phyloP scores from a whole-genome alignment of 1,139 yeast species.

The Pneumocystis canis region DNA sequence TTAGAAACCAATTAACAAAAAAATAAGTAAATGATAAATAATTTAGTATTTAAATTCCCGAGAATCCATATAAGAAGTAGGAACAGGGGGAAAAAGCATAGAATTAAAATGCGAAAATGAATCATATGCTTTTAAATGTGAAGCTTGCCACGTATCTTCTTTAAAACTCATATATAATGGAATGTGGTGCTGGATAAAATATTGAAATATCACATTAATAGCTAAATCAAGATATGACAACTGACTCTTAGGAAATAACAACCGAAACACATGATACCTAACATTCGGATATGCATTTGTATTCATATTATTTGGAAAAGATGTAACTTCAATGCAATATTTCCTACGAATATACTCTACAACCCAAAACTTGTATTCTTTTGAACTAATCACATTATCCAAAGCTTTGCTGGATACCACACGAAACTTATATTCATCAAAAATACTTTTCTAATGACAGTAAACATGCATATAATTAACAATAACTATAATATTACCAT shows the following conservation, averaged over 20 bases:
- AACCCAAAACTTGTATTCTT: not conserved
- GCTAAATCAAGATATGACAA: constrained; percentile 1
- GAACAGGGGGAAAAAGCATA: not conserved
- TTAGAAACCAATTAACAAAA: not conserved
- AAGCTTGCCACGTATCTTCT: not conserved
- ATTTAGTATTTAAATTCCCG: not conserved
- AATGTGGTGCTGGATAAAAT: not conserved
- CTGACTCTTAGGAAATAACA: not conserved
- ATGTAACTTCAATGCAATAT: not conserved
- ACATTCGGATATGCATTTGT: not conserved
- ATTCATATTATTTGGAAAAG: not conserved
- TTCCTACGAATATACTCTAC: not conserved
- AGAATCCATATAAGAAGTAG: not conserved
- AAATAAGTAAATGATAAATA: not conserved
- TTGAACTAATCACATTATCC: not conserved
- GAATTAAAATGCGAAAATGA: not conserved
- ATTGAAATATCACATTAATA: not conserved
- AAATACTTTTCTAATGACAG: not conserved
- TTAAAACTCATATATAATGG: not conserved
- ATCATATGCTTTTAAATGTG: not conserved
- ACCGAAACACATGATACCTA: not conserved
- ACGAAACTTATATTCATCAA: not conserved
- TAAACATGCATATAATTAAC: not conserved
- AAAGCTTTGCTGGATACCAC: not conserved
- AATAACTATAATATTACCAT: not conserved